Percentiles rank a stretch among this genome's conserved stretches.
Conservation (phyloP, 2,329 filamentous ascomycete species). For the Nakataea oryzae region DNA sequence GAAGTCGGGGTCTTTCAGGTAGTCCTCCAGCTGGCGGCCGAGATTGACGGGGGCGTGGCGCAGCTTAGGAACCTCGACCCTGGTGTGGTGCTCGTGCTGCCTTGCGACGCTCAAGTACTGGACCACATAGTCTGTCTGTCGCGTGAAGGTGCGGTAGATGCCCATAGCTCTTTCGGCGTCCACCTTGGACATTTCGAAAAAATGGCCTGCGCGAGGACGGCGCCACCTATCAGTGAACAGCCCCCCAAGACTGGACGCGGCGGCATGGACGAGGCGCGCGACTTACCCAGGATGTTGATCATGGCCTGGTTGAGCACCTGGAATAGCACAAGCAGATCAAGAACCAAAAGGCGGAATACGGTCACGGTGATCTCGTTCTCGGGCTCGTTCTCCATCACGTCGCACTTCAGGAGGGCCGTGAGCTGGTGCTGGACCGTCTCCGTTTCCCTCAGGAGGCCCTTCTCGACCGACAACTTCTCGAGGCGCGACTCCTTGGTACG, state of each 20-base stretch:
- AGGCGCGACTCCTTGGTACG: constrained; percentile 70
- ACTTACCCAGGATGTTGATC: constrained; percentile 86
- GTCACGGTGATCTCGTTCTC: constrained; percentile 96
- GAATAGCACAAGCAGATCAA: constrained; percentile 83
- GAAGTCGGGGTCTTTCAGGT: constrained; percentile 89
- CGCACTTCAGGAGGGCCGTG: constrained; percentile 74
- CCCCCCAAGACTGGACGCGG: neutral
- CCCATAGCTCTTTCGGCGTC: constrained; percentile 87
- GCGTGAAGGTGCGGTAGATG: constrained; percentile 87
- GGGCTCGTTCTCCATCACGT: constrained; percentile 78
- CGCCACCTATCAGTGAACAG: neutral
- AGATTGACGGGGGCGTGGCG: constrained; percentile 94
- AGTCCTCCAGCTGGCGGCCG: constrained; percentile 83
- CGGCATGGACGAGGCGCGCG: neutral
- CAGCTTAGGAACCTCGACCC: constrained; percentile 89
- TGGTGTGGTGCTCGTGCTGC: constrained; percentile 83
- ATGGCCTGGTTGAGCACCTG: constrained; percentile 94
- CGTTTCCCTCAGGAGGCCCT: constrained; percentile 83
- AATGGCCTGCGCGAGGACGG: constrained; percentile 56
- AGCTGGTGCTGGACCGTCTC: constrained; percentile 86
- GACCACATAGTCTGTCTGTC: constrained; percentile 86
- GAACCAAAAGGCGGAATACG: constrained; percentile 81
- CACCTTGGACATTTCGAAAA: constrained; percentile 94
- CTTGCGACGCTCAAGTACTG: constrained; percentile 79
- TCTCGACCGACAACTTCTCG: constrained; percentile 80